A percentile compares a stretch with the other conserved stretches of the same genome.
Conservation (phyloP, 495 filamentous ascomycete genomes). For the Aspergillus sclerotiicarbonarius region DNA sequence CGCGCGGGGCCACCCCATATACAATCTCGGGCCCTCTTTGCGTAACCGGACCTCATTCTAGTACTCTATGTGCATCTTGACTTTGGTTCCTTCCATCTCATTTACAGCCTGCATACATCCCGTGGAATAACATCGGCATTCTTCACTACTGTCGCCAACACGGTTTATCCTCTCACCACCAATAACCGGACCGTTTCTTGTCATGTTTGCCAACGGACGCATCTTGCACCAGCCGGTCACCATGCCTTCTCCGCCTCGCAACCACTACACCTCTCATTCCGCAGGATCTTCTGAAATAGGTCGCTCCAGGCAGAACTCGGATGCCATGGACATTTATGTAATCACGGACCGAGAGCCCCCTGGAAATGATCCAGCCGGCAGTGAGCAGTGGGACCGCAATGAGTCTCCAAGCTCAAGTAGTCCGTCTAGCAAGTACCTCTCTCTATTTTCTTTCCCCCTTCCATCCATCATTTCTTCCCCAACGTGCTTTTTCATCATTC, state of each 20-base stretch:
- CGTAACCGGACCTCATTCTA: conserved; percentile 2
- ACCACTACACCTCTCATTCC: conserved; percentile 32
- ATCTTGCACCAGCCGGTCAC: conserved; percentile 17
- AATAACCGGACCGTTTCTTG: not conserved
- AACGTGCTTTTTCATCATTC: not conserved
- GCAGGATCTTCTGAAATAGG: conserved; percentile 29
- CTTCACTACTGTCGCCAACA: not conserved
- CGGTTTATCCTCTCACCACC: not conserved
- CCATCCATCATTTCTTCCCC: not conserved
- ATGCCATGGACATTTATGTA: conserved; percentile 44
- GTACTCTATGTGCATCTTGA: conserved; percentile 2
- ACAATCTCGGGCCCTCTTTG: not conserved
- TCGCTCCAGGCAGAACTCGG: conserved; percentile 39
- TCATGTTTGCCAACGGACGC: conserved; percentile 20
- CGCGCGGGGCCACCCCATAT: not conserved
- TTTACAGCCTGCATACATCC: not conserved
- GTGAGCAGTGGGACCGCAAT: conserved; percentile 31
- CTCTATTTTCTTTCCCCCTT: conserved; percentile 13
- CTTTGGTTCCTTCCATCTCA: not conserved
- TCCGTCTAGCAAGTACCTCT: conserved; percentile 36
- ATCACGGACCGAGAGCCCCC: conserved; percentile 38
- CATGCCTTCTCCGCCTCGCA: conserved; percentile 19
- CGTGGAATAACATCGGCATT: not conserved
- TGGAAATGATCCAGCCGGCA: conserved; percentile 21
- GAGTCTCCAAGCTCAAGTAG: conserved; percentile 26